Base-by-base conservation (phyloP, 2,329 filamentous ascomycete species). In the Cryphonectria japonica region DNA sequence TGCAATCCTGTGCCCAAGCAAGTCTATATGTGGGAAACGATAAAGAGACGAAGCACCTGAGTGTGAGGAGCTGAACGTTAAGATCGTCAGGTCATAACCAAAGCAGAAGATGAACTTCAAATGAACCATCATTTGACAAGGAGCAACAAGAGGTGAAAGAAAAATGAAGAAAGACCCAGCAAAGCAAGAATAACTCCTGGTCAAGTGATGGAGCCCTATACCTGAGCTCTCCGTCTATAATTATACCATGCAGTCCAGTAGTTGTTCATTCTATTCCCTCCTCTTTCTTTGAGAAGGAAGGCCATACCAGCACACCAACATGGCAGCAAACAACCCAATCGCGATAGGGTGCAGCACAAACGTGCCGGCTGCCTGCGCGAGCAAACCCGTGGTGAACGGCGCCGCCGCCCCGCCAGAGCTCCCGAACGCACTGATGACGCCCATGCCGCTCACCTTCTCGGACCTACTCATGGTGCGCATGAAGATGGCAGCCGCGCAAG, bases 371-470 rank as follows among this genome's bases (percentile, higher is more conserved):
- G 83, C 86, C 79, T 92, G 87, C 1, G 90, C 89, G 50, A 92
- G 76, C 41, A 92, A 77, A 68, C 90, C 90, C 0, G 89, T 92
- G 3, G 88, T 83, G 74, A 92, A 92, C 0, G 91, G 90, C 11
- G 89, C 89, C 1, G 91, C 82, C 0, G 90, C 90, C 34, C 90
- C 92, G 0, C 92, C 92, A 2, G 88, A 87, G 75, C 88, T 91
- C 0, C 91, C 92, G 75, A 91, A 92, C 4, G 90, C 89, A 32
- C 86, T 88, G 71, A 93, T 92, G 69, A 92, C 88, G 2, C 90
- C 87, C 74, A 93, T 85, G 0, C 88, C 87, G 59, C 87, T 88
- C 26, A 91, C 85, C 73, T 90, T 88, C 69, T 93, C 83, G 54
- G 85, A 82, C 22, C 87, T 82, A 22, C 85, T 86, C 78, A 94